A percentile compares a stretch with the other conserved stretches of the same genome.
phyloP scores from a whole-genome alignment of 441 rosid genomes.

The Brassica balearica region DNA sequence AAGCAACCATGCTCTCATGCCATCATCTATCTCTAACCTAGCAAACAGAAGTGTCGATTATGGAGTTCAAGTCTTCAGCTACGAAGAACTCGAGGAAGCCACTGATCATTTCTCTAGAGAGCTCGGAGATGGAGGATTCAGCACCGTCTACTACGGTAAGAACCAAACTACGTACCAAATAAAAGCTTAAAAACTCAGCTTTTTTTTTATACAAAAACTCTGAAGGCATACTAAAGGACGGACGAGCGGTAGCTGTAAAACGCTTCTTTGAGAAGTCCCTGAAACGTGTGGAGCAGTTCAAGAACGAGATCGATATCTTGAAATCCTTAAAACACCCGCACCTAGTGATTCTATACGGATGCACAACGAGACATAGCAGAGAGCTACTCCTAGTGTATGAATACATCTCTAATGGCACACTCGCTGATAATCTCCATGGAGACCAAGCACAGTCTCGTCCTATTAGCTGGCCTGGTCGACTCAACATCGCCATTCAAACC shows the following conservation, averaged over 20 bases:
- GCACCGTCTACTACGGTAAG: constrained; percentile 80
- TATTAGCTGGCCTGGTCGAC: constrained; percentile 56
- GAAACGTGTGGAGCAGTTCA: constrained; percentile 70
- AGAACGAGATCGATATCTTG: constrained; percentile 68
- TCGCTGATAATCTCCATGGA: constrained; percentile 74
- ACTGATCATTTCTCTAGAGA: constrained; percentile 74
- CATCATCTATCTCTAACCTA: background rate
- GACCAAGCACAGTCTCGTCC: constrained; percentile 41
- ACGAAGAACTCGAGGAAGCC: constrained; percentile 79
- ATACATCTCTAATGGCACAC: constrained; percentile 71
- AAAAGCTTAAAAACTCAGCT: background rate
- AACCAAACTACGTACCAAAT: constrained; percentile 3
- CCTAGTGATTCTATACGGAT: constrained; percentile 69
- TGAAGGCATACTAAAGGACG: constrained; percentile 61
- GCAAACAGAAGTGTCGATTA: constrained; percentile 4
- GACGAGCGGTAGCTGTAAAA: constrained; percentile 72
- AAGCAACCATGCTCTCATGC: background rate
- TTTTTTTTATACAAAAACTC: background rate
- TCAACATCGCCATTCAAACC: constrained; percentile 68
- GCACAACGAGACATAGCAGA: constrained; percentile 65
- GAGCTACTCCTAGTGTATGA: constrained; percentile 71
- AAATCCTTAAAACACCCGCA: constrained; percentile 56
- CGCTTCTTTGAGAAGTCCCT: constrained; percentile 63
- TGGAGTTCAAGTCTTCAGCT: constrained; percentile 27
- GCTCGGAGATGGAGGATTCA: constrained; percentile 94